Evolutionary conservation across 179 eudicot species (phyloP), one percentile per base, ranked within the genome.

Genomic region (Carnegiea gigantea): DNA sequence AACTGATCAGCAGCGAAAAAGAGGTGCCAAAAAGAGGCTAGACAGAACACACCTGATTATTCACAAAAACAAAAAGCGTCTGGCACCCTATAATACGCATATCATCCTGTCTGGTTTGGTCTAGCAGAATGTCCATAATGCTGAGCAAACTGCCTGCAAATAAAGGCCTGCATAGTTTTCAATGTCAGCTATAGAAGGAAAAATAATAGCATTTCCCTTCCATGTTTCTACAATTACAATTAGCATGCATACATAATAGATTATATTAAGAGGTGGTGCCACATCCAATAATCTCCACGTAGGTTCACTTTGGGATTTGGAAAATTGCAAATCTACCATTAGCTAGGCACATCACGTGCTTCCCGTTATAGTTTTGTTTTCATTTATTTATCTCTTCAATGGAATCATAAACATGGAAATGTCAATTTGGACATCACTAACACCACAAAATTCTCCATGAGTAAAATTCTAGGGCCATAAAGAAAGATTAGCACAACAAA

Each of bases 1-100:
- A 72, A 14, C 11, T 18, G 76, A n/a, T 9, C 53, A 68, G 23
- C 23, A 74, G 21, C 60, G 5, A 51, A 5, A 62, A 14, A 18
- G 59, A 73, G 24, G 48, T 20, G 21, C 60, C 8, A 51, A 5
- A 62, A 14, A 18, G 59, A 73, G 24, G 48, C 23, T 17, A 5
- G 36, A 77, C 13, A 51, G 26, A 49, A 73, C 86, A 79, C 68
- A 93, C 99, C 97, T 95, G 99, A 84, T 91, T 95, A 88, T 97
- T 97, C 86, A 92, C 92, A 84, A 97, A 97, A 85, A 88, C 94
- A 84, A 95, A 95, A 83, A 97, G 89, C 15, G 93, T 92, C 76
- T 91, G 87, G 83, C 98, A 92, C 87, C 99, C 99, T 80, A 90
- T 80, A 75, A 91, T 84, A 81, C 90, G 89, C 86, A 95, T 86